Evolutionary conservation across 139 green algal species (phyloP).

Genomic region (Volvox reticuliferus): DNA sequence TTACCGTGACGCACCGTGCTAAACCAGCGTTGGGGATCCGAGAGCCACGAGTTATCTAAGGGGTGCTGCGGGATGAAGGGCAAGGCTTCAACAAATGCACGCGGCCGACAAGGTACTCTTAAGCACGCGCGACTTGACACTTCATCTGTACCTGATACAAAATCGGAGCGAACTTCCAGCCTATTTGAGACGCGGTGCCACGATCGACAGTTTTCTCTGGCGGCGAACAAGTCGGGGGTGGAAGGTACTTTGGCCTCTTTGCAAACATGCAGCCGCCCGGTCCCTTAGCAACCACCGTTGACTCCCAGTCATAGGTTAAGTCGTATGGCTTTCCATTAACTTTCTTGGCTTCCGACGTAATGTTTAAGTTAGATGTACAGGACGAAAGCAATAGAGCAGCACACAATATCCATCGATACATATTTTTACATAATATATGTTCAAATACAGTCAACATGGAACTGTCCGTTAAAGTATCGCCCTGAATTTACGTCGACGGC

Average conservation of each 20-base stretch:
- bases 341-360: not conserved
- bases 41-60: constrained; percentile 8
- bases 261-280: not conserved
- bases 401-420: no score
- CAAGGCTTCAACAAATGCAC: not conserved
- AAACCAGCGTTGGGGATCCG: not conserved
- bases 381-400: no score
- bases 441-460: no score
- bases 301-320: not conserved
- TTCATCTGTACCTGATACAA: constrained; percentile 10
- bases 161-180: constrained; percentile 11
- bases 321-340: not conserved
- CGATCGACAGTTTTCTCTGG: not conserved
- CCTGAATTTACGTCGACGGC: no score
- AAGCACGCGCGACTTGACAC: not conserved
- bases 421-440: no score
- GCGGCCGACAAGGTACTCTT: not conserved
- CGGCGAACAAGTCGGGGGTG: not conserved
- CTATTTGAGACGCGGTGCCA: not conserved
- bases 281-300: not conserved
- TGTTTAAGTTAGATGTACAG: no score
- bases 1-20: not conserved
- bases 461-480: no score
- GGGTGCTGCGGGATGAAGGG: constrained; percentile 10
- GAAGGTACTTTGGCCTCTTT: not conserved